phyloP scores from a whole-genome alignment of 2,329 filamentous ascomycete genomes.

The Cadophora sp. region DNA sequence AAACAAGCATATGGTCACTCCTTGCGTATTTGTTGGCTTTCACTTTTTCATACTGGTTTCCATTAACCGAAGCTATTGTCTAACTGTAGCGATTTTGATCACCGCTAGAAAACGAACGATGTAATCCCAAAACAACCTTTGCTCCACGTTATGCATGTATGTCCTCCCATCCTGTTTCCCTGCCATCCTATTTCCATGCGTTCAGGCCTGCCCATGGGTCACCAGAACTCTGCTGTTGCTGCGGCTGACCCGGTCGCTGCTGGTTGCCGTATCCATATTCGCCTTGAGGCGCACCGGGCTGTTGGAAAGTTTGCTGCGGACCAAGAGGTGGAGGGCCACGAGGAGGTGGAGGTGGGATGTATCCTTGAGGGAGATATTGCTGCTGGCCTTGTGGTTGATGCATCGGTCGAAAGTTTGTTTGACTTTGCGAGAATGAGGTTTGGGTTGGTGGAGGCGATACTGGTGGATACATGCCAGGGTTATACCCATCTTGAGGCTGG shows the following conservation, averaged over 20 bases:
- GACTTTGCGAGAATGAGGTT: slow-evolving; percentile 43
- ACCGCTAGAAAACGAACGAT: background rate
- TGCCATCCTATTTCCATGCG: slow-evolving; percentile 38
- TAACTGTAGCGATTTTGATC: background rate
- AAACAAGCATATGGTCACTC: background rate
- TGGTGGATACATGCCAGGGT: slow-evolving; percentile 48
- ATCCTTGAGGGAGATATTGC: slow-evolving; percentile 63
- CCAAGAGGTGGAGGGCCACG: slow-evolving; percentile 64
- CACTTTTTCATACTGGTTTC: background rate
- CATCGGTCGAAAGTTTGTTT: slow-evolving; percentile 41
- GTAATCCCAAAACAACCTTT: slow-evolving; percentile 21
- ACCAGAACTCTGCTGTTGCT: slow-evolving; percentile 41
- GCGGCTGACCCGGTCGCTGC: slow-evolving; percentile 42
- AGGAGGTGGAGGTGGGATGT: slow-evolving; percentile 71
- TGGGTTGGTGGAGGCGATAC: slow-evolving; percentile 71
- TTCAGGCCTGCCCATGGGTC: slow-evolving; percentile 74
- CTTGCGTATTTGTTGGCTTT: background rate
- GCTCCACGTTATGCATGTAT: slow-evolving; percentile 28
- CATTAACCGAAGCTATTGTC: slow-evolving; percentile 11
- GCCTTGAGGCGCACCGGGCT: slow-evolving; percentile 52
- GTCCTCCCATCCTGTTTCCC: background rate
- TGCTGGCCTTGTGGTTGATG: slow-evolving; percentile 47
- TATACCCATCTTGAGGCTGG: slow-evolving; percentile 58
- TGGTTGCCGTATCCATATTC: slow-evolving; percentile 60
- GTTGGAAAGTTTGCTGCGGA: slow-evolving; percentile 58